These are phyloP conservation scores for Phialophora macrospora DNA, from an alignment of 2,329 filamentous ascomycete species.

Conservation along the genomic window DNA sequence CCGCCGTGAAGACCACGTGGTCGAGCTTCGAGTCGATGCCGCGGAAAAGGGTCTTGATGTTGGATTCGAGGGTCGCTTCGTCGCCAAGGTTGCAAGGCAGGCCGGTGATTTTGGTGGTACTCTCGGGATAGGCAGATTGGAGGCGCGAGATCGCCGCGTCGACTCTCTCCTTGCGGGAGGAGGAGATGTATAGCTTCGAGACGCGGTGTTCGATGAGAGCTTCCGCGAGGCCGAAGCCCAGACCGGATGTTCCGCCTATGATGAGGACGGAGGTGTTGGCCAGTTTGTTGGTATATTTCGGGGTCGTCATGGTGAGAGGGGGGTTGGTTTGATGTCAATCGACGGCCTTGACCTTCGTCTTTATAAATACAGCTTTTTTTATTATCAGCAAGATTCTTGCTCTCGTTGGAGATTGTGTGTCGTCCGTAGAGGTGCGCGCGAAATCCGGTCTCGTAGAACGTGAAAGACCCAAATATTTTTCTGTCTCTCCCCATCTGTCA, in stretches of 20 bases:
- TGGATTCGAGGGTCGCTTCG: constrained; percentile 50
- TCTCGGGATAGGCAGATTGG: constrained; percentile 49
- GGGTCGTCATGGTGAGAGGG: neutral
- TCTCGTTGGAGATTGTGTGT: no score
- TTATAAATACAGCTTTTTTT: neutral
- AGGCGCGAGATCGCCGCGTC: constrained; percentile 50
- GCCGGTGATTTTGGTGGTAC: constrained; percentile 45
- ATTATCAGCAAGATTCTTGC: neutral
- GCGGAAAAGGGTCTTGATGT: constrained; percentile 48
- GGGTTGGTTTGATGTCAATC: neutral
- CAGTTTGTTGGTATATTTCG: constrained; percentile 51
- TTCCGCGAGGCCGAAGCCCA: constrained; percentile 60
- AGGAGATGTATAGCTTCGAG: constrained; percentile 55
- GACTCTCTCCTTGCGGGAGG: constrained; percentile 46
- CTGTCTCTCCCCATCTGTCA: no score
- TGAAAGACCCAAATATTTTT: no score
- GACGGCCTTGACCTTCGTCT: neutral
- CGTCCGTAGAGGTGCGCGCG: no score
- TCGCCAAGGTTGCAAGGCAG: constrained; percentile 53
- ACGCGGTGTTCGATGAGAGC: constrained; percentile 55
- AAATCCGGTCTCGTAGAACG: no score
- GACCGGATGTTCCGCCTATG: constrained; percentile 59
- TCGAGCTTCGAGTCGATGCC: constrained; percentile 47
- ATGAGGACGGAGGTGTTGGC: constrained; percentile 54
- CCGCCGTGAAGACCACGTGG: constrained; percentile 60